Conservation (phyloP, 805 yeast genomes). For the Starmerella floricola region DNA sequence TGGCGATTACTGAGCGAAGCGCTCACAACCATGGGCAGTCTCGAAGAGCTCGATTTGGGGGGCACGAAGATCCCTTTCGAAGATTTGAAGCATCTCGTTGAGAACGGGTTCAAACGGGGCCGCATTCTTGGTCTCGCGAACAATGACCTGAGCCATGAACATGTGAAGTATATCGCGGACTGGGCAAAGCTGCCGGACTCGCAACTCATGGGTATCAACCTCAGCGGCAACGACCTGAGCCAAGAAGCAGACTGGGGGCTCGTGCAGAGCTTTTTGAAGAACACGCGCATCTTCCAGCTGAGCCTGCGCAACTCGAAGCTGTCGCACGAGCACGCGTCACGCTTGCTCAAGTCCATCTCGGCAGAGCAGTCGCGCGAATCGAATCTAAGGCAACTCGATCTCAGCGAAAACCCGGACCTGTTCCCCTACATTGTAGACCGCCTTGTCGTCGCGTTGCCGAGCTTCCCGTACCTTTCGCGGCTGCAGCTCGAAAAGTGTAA, state of each 20-base stretch:
- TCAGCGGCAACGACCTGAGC: conserved; percentile 63
- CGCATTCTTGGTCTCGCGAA: conserved; percentile 64
- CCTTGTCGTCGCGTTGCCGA: conserved; percentile 53
- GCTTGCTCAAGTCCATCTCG: conserved; percentile 26
- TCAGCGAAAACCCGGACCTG: conserved; percentile 55
- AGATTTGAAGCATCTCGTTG: conserved; percentile 45
- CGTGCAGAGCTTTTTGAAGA: conserved; percentile 23
- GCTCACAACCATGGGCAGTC: conserved; percentile 53
- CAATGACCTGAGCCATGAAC: conserved; percentile 50
- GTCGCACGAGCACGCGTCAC: conserved; percentile 10
- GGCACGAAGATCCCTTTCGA: conserved; percentile 50
- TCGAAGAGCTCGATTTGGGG: conserved; percentile 66
- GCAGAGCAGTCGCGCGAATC: conserved; percentile 41
- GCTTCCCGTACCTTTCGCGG: conserved; percentile 50
- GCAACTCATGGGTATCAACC: conserved; percentile 56
- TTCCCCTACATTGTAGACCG: conserved; percentile 52
- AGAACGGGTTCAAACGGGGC: conserved; percentile 46
- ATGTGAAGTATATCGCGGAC: conserved; percentile 41
- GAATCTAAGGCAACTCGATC: conserved; percentile 56
- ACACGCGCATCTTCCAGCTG: conserved; percentile 46
- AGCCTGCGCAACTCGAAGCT: conserved; percentile 31
- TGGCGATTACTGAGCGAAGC: conserved; percentile 71
- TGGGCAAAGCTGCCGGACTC: conserved; percentile 42
- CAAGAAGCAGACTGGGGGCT: conserved; percentile 21
- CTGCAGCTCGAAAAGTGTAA: conserved; percentile 62